Base-by-base conservation (phyloP, 73 alveolate genomes). In the Stentor roeselii region DNA sequence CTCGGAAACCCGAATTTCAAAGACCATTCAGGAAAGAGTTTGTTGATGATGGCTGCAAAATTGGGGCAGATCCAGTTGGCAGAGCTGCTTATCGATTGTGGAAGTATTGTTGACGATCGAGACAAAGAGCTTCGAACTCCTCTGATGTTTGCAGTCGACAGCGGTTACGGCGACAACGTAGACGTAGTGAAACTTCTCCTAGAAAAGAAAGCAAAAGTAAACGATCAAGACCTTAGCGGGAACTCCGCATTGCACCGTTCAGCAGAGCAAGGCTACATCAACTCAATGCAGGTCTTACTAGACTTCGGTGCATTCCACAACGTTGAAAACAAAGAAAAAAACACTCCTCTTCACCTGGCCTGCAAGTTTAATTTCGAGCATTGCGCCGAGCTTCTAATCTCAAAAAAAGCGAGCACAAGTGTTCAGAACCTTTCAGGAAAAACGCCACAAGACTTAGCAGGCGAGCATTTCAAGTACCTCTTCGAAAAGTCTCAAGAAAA, bases 21-120 rank as follows among this genome's bases (percentile, higher is more conserved):
- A 67, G 80, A 67, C 41, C 30, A 6, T 11, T 30, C 37, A n/a
- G 80, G 86, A 78, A 40, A 75, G 59, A 83, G 89, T 27, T 82
- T 88, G 32, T 82, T 87, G 3, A 87, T 87, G 93, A 83, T 59
- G 0, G 93, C 93, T 14, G 87, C 89, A 27, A 84, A 84, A 35
- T 59, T 61, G 42, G 93, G 90, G 15, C 78, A 60, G 60, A 84
- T 87, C 35, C 84, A 83, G 42, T 61, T 84, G 4, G 90, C 83
- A 3, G 87, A 87, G 15, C 42, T 39, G 75, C 61, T 87, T n/a
- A 31, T 84, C 14, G 34, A 74, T 27, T 15, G 37, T 30, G 90
- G 86, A 3, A 88, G 89, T 3, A 4, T 60, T 31, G 93, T 87
- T 2, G 86, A 87, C 60, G 75, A 39, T n/a, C 42, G 59, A 39